Percentiles rank a stretch among this genome's conserved stretches.
These are phyloP conservation scores for Eucalyptus curtisii DNA, from an alignment of 345 rosid genomes.

Conservation along the genomic window DNA sequence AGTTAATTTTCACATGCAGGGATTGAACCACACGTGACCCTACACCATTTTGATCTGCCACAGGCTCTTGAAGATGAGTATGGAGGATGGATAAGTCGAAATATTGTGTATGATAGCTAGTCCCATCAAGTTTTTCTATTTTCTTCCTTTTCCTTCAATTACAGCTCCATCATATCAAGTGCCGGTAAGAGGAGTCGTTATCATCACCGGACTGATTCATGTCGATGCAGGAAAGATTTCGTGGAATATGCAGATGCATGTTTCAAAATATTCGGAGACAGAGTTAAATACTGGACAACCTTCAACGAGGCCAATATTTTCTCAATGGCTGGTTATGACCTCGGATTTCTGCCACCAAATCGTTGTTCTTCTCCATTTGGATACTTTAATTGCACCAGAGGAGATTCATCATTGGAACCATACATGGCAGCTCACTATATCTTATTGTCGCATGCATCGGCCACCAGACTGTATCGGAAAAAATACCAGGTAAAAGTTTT, in stretches of 20 bases:
- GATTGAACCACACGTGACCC: conserved; percentile 27
- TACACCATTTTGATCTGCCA: conserved; percentile 23
- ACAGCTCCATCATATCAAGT: neutral
- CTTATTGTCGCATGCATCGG: conserved; percentile 65
- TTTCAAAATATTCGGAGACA: conserved; percentile 30
- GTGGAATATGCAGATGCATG: conserved; percentile 23
- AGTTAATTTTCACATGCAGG: conserved; percentile 2
- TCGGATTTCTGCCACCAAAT: conserved; percentile 10
- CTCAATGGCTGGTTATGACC: conserved; percentile 15
- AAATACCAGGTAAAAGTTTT: conserved; percentile 39
- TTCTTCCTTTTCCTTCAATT: neutral
- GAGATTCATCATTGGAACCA: conserved; percentile 64
- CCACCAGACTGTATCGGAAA: conserved; percentile 39
- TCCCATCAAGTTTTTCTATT: neutral
- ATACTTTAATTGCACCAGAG: conserved; percentile 10
- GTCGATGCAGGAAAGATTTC: conserved; percentile 22
- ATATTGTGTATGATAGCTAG: conserved; percentile 11
- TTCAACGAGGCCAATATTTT: conserved; percentile 33
- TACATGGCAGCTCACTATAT: conserved; percentile 54
- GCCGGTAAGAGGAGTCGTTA: neutral
- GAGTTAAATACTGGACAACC: conserved; percentile 35
- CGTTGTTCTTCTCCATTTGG: conserved; percentile 27
- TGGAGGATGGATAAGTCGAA: conserved; percentile 30
- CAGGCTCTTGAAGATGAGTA: conserved; percentile 37
- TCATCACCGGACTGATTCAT: neutral